phyloP scores from a whole-genome alignment of 352 stramenopile genomes.

The Globisporangium nodosum region DNA sequence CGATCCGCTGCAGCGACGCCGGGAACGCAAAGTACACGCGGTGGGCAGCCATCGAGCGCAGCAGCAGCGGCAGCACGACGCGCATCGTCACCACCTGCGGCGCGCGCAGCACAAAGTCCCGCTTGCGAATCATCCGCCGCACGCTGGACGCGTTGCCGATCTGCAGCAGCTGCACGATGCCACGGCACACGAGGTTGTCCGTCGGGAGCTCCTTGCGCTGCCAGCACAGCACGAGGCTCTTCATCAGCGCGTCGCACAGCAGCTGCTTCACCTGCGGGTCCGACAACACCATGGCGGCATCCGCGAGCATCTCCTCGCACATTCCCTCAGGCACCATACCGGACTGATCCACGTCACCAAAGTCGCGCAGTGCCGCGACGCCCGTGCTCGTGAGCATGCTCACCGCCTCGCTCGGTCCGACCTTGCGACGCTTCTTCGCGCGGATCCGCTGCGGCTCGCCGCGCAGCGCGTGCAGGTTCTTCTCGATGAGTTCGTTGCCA shows the following conservation, averaged over 20 bases:
- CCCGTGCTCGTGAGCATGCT: constrained; percentile 71
- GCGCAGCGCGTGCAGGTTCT: constrained; percentile 49
- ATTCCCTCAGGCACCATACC: constrained; percentile 81
- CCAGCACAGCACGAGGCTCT: constrained; percentile 53
- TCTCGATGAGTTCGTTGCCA: constrained; percentile 74
- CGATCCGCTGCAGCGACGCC: constrained; percentile 19
- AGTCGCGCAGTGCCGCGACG: constrained; percentile 58
- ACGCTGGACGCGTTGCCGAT: constrained; percentile 75
- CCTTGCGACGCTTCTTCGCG: constrained; percentile 74
- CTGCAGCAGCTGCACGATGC: constrained; percentile 81
- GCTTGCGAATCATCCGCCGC: constrained; percentile 79
- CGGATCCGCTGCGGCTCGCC: constrained; percentile 70
- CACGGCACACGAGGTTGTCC: constrained; percentile 69
- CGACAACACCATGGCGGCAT: constrained; percentile 70
- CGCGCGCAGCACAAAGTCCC: constrained; percentile 73
- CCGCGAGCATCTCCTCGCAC: constrained; percentile 69
- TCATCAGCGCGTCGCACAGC: constrained; percentile 69
- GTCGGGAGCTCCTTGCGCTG: constrained; percentile 70
- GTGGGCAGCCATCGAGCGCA: constrained; percentile 53
- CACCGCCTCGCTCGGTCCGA: constrained; percentile 47
- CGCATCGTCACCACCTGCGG: constrained; percentile 80
- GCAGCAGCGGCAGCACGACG: constrained; percentile 62
- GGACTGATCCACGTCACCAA: constrained; percentile 65
- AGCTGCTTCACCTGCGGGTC: constrained; percentile 78
- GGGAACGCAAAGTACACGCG: constrained; percentile 42